These are phyloP conservation scores for Pichia sp. DNA, from an alignment of 1,139 yeast genomes.

Conservation along the genomic window DNA sequence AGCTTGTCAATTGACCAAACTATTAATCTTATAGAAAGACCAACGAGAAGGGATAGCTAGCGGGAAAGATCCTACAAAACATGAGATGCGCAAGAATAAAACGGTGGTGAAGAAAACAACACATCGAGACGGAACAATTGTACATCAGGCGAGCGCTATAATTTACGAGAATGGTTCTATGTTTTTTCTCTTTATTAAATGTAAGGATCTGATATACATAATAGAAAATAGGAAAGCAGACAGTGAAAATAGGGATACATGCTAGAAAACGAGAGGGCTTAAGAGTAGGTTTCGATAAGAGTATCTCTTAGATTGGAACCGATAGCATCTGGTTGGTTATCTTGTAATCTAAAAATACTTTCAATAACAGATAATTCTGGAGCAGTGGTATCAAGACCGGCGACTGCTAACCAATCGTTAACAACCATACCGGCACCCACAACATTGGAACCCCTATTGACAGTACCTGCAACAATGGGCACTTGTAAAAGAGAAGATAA, in stretches of 20 bases:
- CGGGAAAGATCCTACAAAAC: too few species aligned
- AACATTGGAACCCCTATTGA: constrained; percentile 94
- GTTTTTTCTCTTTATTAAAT: too few species aligned
- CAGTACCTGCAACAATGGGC: constrained; percentile 97
- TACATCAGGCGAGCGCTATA: too few species aligned
- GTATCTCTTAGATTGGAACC: constrained; percentile 84
- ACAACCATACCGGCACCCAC: constrained; percentile 99
- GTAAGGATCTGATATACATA: background rate
- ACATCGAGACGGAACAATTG: too few species aligned
- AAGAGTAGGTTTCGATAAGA: constrained; percentile 73
- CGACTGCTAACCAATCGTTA: constrained; percentile 95
- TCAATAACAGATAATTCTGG: constrained; percentile 96
- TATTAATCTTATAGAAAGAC: too few species aligned
- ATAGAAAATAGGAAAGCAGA: constrained; percentile 1
- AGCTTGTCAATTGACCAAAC: too few species aligned
- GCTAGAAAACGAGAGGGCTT: constrained; percentile 3
- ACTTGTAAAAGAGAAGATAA: constrained; percentile 91
- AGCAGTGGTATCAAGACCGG: constrained; percentile 97
- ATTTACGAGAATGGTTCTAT: too few species aligned
- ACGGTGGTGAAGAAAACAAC: too few species aligned
- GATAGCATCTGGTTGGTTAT: constrained; percentile 80
- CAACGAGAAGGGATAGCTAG: too few species aligned
- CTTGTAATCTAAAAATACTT: constrained; percentile 88
- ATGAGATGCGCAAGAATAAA: too few species aligned
- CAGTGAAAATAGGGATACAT: background rate